Conservation (phyloP, 176 grass and related monocot species). For the Aegilops bicornis region DNA sequence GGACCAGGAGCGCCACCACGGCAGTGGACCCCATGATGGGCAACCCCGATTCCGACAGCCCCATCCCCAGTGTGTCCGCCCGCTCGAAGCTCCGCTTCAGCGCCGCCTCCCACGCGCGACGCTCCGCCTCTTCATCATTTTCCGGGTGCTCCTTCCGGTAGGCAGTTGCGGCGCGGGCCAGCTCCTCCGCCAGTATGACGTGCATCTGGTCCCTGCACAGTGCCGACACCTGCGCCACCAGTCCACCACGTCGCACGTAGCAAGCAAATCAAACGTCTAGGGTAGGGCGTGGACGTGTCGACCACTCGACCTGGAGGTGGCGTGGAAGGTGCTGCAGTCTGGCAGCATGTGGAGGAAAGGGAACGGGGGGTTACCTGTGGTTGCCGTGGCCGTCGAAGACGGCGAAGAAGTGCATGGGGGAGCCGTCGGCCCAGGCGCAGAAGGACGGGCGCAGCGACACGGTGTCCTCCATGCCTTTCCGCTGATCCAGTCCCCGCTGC, state of each 20-base stretch:
- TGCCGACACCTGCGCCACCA: slow-evolving; percentile 59
- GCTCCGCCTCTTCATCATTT: no score
- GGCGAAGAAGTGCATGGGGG: neutral
- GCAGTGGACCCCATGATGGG: slow-evolving; percentile 75
- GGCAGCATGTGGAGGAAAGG: no score
- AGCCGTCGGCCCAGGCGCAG: neutral
- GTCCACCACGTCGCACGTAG: no score
- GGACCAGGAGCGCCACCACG: slow-evolving; percentile 55
- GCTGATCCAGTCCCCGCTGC: neutral
- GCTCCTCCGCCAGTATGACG: slow-evolving; percentile 54
- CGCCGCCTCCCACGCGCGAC: no score
- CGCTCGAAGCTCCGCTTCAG: no score
- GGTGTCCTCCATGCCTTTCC: neutral
- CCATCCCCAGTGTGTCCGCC: neutral
- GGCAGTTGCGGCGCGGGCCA: neutral
- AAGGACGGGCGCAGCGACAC: neutral
- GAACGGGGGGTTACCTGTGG: no score
- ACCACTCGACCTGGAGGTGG: neutral
- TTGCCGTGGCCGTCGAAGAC: neutral
- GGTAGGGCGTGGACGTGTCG: neutral
- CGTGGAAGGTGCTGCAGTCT: no score
- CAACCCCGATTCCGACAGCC: slow-evolving; percentile 24
- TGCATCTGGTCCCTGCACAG: slow-evolving; percentile 75
- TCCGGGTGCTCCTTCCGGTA: no score
- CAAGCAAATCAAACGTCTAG: neutral